phyloP scores from a whole-genome alignment of 2,329 filamentous ascomycete species.

The Xylaria sp. region DNA sequence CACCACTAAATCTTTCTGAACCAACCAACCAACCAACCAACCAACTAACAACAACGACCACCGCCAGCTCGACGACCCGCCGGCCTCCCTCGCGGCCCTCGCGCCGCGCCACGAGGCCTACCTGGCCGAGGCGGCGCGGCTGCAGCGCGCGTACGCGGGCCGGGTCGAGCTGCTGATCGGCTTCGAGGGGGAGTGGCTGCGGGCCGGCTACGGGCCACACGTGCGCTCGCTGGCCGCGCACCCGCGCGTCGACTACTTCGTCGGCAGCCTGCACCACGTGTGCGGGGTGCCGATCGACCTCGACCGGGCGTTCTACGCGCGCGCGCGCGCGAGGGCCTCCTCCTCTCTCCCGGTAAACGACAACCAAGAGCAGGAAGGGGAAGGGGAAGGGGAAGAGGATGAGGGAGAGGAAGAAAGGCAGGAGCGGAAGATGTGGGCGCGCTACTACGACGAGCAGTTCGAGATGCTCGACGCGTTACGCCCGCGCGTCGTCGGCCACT shows the following conservation, averaged over 20 bases:
- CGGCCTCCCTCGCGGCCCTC: slow-evolving; percentile 52
- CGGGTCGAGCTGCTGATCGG: slow-evolving; percentile 82
- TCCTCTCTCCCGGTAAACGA: too few relatives aligned
- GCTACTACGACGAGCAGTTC: slow-evolving; percentile 87
- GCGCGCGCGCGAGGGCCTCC: too few relatives aligned
- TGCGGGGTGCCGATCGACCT: slow-evolving; percentile 88
- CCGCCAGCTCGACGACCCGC: slow-evolving; percentile 52
- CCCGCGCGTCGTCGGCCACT: slow-evolving; percentile 86
- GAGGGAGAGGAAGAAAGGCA: slow-evolving; percentile 58
- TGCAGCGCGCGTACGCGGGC: slow-evolving; percentile 69
- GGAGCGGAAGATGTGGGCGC: slow-evolving; percentile 75
- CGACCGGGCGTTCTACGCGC: slow-evolving; percentile 66
- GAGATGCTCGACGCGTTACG: slow-evolving; percentile 74
- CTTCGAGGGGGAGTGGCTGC: slow-evolving; percentile 93
- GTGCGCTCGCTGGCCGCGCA: slow-evolving; percentile 62
- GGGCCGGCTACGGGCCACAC: slow-evolving; percentile 60
- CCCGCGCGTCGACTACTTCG: slow-evolving; percentile 80
- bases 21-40: not conserved
- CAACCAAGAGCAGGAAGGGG: too few relatives aligned
- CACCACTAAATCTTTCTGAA: not conserved
- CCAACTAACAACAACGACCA: slow-evolving; percentile 23
- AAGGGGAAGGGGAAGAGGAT: slow-evolving; percentile 22
- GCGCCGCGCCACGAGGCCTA: slow-evolving; percentile 68
- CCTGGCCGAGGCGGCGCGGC: slow-evolving; percentile 71
- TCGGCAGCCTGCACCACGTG: slow-evolving; percentile 92